These are phyloP conservation scores for Curvularia hawaiiensis DNA, from an alignment of 2,329 filamentous ascomycete genomes.

Conservation along the genomic window DNA sequence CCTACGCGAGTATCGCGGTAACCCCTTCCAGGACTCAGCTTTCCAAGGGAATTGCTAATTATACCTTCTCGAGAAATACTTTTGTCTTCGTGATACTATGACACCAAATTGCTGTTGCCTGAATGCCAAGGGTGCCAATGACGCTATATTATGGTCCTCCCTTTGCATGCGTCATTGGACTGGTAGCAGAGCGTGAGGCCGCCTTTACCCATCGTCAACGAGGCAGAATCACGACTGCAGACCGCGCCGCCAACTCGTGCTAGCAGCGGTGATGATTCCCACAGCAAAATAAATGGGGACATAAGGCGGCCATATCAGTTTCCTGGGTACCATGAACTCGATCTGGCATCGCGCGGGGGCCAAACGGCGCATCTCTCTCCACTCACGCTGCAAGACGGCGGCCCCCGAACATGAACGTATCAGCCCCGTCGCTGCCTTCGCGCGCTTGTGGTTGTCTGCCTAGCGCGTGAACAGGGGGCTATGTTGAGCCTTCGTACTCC, in stretches of 20 bases:
- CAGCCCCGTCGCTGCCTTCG: conserved; percentile 8
- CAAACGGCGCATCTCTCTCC: conserved; percentile 10
- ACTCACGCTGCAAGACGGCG: conserved; percentile 1
- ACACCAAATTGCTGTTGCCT: background rate
- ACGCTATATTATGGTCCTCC: background rate
- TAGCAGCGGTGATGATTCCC: background rate
- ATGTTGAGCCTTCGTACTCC: conserved; percentile 1
- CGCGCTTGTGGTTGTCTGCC: conserved; percentile 9
- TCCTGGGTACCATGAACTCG: conserved; percentile 4
- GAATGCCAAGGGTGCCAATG: background rate
- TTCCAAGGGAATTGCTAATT: background rate
- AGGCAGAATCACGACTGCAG: background rate
- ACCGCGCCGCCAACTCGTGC: background rate
- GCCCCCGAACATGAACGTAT: conserved; percentile 8
- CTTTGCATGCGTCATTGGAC: conserved; percentile 7
- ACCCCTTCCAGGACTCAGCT: background rate
- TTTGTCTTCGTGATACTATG: background rate
- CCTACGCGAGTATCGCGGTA: background rate
- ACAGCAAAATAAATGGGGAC: background rate
- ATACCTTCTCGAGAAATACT: background rate
- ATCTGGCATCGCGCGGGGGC: conserved; percentile 19
- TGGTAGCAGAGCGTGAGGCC: background rate
- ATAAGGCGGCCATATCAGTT: conserved; percentile 7
- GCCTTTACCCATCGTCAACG: background rate
- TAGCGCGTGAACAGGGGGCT: background rate